Percentiles rank a stretch among this genome's conserved stretches.
Conservation (phyloP, 208 protist genomes). For the Crithidia brevicula region DNA sequence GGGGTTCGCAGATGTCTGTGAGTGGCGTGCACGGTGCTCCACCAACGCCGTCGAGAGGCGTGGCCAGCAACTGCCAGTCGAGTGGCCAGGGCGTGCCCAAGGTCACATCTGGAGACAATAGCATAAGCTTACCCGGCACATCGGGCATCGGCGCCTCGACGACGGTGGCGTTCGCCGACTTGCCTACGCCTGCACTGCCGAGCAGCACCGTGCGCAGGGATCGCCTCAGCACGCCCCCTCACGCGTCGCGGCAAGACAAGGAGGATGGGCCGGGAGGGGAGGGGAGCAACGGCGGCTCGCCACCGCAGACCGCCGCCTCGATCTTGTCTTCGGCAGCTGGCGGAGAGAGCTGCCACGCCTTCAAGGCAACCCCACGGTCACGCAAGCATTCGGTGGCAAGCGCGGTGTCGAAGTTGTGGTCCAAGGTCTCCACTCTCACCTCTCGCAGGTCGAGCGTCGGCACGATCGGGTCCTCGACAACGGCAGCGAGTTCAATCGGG, state of each 20-base stretch:
- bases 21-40: not conserved
- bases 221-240: not conserved
- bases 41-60: not conserved
- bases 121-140: not conserved
- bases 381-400: not conserved
- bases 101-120: not conserved
- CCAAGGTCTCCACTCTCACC: not conserved
- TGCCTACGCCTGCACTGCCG: not conserved
- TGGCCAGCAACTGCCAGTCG: not conserved
- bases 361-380: no score
- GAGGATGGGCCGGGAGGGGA: not conserved
- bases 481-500: no score
- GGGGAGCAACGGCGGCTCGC: not conserved
- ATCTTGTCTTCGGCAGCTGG: not conserved
- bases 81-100: not conserved
- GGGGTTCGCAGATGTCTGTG: no score
- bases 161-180: not conserved
- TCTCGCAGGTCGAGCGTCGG: not conserved
- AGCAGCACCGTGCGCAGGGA: not conserved
- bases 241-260: not conserved
- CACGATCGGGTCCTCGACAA: not conserved
- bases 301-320: not conserved
- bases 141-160: constrained; percentile 1
- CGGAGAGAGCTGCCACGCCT: not conserved
- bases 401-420: constrained; percentile 6